Evolutionary conservation across 345 rosid genomes (phyloP), one percentile per base, ranked within the genome.

Genomic region (Anacardium occidentale): DNA sequence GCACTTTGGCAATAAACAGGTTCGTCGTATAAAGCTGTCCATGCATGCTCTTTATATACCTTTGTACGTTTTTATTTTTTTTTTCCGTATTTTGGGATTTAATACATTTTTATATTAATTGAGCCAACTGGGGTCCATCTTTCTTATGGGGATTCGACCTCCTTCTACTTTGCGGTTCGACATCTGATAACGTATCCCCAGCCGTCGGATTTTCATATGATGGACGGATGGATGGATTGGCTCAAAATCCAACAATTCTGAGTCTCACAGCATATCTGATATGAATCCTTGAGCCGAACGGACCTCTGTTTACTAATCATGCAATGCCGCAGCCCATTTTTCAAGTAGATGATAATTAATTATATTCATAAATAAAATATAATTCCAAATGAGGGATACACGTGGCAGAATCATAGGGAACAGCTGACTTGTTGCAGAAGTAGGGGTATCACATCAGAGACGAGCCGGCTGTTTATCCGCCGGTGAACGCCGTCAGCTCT

Each of bases 1-100:
- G 80, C 61, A 32, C 57, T 58, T 45, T 25, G 2, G 75, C 75
- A 76, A 62, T 58, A 22, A 29, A 52, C 74, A 68, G 68, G 52
- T 2, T 45, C 58, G 53, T 44, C 64, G 79, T 48, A 74, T 64
- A 82, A 82, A 72, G 85, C 85, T 75, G 79, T 13, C 12, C 64
- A 5, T 69, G 72, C 60, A 6, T 63, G 69, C 64, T 58, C 10
- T 59, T 66, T 15, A 64, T 9, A 54, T 57, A 15, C 22, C 44
- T 44, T 12, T 32, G 15, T 58, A 37, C 52, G 50, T 11, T 53
- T 26, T 58, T 37, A 60, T 24, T 55, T 64, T 64, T 9, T 53
- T 32, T 9, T 12, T 34, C 34, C 7, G 40, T 21, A 14, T 44
- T 45, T 8, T 21, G 1, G 21, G 0, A 10, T 11, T 15, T n/a